A percentile compares a stretch with the other conserved stretches of the same genome.
Conservation (phyloP, 2,329 filamentous ascomycete species). For the Aspergillus sp. region DNA sequence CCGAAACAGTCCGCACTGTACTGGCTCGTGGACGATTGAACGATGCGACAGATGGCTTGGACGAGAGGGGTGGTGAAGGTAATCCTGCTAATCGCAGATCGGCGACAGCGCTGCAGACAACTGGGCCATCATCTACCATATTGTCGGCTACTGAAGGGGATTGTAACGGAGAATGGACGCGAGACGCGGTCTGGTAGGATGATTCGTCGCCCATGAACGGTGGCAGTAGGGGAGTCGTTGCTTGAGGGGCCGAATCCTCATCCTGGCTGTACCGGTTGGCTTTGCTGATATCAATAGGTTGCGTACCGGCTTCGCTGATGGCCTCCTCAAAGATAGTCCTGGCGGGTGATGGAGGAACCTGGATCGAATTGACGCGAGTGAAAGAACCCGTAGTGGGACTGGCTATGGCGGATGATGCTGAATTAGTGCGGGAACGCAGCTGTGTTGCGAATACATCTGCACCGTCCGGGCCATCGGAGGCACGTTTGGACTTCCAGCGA, state of each 20-base stretch:
- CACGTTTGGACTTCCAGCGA: conserved; percentile 42
- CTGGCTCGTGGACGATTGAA: conserved; percentile 58
- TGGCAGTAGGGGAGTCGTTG: conserved; percentile 81
- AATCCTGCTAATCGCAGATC: conserved; percentile 52
- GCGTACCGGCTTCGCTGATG: conserved; percentile 50
- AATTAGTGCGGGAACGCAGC: conserved; percentile 45
- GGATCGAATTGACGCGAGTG: conserved; percentile 52
- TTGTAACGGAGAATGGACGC: conserved; percentile 77
- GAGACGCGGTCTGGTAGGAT: conserved; percentile 52
- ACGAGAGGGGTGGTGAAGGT: conserved; percentile 73
- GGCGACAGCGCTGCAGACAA: conserved; percentile 46
- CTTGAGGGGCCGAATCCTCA: conserved; percentile 62
- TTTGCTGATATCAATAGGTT: conserved; percentile 56
- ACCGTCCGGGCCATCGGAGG: conserved; percentile 35
- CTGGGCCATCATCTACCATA: conserved; percentile 45
- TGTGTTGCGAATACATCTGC: conserved; percentile 33
- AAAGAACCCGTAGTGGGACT: conserved; percentile 39
- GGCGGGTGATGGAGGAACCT: conserved; percentile 61
- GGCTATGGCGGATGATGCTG: conserved; percentile 42
- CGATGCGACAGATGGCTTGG: conserved; percentile 75
- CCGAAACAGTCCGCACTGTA: conserved; percentile 45
- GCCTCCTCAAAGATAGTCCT: conserved; percentile 63
- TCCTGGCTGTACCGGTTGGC: conserved; percentile 51
- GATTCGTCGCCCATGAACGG: conserved; percentile 68
- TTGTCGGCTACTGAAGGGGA: conserved; percentile 72